Evolutionary conservation across 2,329 filamentous ascomycete genomes (phyloP), one percentile per base, ranked within the genome.

Genomic region (Calonectria fujianensis): DNA sequence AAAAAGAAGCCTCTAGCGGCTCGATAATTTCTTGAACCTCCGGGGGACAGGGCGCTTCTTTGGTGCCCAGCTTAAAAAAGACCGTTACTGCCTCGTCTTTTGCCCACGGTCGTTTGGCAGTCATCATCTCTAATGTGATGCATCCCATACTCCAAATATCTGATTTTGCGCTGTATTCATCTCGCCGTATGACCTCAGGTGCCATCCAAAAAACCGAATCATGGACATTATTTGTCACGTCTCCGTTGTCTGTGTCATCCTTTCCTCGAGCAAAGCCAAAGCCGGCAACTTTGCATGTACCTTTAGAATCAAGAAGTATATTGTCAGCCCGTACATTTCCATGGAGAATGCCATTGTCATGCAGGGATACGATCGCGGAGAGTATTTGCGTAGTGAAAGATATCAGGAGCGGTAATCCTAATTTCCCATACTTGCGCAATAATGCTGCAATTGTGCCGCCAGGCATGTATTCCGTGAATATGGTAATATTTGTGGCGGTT

Each of bases 341-440:
- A 50, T 50, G 45, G 9, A 50, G 45, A 50, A 50, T 50, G 45
- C 20, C 45, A 24, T 50, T 50, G 5, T 24, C 20, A 50, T 50
- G 45, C 20, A 50, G 13, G 24, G n/a, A 50, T 11, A 11, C 16
- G 24, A 50, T 20, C 20, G 45, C 45, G 20, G 5, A n/a, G 20
- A 50, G 45, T 24, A 24, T 50, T 50, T 50, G 45, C 11, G 9
- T n/a, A 24, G 45, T 50, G 45, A 50, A 27, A 10, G 20, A 50
- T 24, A 6, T 7, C 18, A 50, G 18, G 13, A 50, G 13, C 24
- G 45, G 45, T 24, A n/a, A 24, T 24, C 18, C 5, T 50, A 50
- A 50, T 50, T 50, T 50, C 45, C 45, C 45, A 50, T 50, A 50
- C 18, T 24, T 50, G 45, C 45, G 45, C 11, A 50, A n/a, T n/a